A percentile compares a stretch with the other conserved stretches of the same genome.
These are phyloP conservation scores for Citrullus mucosospermus DNA, from an alignment of 306 rosid genomes.

Conservation along the genomic window DNA sequence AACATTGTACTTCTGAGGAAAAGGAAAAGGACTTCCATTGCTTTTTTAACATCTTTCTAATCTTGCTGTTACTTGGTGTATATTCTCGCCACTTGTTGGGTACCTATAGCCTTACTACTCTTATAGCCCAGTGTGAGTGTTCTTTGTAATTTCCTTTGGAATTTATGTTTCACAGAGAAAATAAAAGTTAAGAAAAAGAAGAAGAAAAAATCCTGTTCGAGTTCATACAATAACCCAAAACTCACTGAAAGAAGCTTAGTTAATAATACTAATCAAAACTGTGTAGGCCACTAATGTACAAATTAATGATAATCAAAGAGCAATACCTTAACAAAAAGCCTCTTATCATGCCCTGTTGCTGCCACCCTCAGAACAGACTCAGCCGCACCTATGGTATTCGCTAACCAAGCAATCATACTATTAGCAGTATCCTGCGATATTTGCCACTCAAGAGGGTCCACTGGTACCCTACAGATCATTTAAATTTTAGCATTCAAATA, in stretches of 20 bases:
- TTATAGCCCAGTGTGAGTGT: no score
- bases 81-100: no score
- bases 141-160: no score
- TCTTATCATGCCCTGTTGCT: slow-evolving; percentile 89
- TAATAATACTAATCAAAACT: background rate
- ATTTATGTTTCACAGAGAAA: no score
- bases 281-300: background rate
- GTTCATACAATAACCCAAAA: background rate
- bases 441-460: slow-evolving; percentile 96
- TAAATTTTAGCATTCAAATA: background rate
- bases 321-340: slow-evolving; percentile 69
- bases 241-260: background rate
- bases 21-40: no score
- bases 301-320: background rate
- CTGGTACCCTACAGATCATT: slow-evolving; percentile 51
- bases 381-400: slow-evolving; percentile 79
- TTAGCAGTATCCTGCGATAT: slow-evolving; percentile 86
- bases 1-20: no score
- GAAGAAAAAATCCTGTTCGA: no score
- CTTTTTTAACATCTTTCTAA: no score
- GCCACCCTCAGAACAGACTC: slow-evolving; percentile 95
- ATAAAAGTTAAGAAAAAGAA: no score
- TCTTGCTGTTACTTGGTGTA: no score
- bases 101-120: no score
- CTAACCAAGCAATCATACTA: slow-evolving; percentile 59